These are phyloP conservation scores for Boletus huronensis DNA, from an alignment of 768 basidiomycete genomes.

Conservation along the genomic window DNA sequence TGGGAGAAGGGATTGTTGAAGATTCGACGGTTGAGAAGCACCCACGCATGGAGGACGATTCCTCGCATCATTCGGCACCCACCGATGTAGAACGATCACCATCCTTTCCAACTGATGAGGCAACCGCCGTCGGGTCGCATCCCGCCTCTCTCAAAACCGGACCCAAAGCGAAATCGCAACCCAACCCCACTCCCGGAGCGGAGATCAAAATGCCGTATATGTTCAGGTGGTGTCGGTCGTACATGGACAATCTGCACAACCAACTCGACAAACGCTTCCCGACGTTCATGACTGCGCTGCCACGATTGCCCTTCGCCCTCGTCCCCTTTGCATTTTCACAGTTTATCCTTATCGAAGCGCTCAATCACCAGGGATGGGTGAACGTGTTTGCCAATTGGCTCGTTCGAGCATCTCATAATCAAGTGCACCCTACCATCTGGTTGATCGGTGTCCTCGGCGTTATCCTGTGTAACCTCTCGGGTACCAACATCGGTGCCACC, in stretches of 20 bases:
- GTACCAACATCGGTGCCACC: constrained; percentile 89
- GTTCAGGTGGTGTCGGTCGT: not conserved
- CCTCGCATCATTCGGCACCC: not conserved
- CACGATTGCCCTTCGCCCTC: constrained; percentile 74
- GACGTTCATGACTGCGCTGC: constrained; percentile 61
- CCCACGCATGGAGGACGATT: not conserved
- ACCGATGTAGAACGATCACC: not conserved
- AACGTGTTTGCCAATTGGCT: constrained; percentile 75
- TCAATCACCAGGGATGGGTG: constrained; percentile 85
- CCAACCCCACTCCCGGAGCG: too few relatives aligned
- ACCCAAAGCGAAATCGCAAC: not conserved
- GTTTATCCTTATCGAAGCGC: constrained; percentile 88
- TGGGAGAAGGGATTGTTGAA: not conserved
- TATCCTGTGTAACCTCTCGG: constrained; percentile 74
- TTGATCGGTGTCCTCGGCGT: constrained; percentile 70
- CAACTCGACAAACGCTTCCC: constrained; percentile 52
- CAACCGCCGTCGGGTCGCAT: not conserved
- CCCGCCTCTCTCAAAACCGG: not conserved
- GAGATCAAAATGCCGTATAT: not conserved
- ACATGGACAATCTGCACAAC: not conserved
- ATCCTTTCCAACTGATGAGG: constrained; percentile 5
- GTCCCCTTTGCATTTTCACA: constrained; percentile 92
- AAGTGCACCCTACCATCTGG: constrained; percentile 55
- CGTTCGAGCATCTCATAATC: constrained; percentile 37
- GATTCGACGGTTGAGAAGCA: not conserved